Evolutionary conservation across 2,329 filamentous ascomycete genomes (phyloP).

Genomic region (Pseudogymnoascus sp.): DNA sequence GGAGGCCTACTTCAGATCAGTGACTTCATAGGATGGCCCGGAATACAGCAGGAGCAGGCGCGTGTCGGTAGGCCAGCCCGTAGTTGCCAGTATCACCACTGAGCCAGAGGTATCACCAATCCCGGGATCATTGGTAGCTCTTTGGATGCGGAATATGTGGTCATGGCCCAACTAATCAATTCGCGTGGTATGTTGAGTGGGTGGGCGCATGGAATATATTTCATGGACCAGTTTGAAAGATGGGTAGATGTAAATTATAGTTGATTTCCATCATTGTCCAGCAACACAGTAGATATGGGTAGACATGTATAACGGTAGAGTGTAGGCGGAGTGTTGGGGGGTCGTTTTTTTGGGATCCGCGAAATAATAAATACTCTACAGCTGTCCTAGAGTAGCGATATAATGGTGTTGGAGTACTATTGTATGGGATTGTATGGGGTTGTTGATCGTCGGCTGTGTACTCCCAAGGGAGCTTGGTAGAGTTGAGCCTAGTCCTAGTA

Average conservation of each 20-base stretch:
- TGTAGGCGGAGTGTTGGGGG: background rate
- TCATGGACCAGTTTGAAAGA: background rate
- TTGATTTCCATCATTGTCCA: constrained; percentile 2
- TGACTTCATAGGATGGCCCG: background rate
- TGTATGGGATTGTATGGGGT: constrained; percentile 2
- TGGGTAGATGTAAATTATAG: background rate
- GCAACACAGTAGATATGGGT: background rate
- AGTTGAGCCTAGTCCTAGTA: constrained; percentile 4
- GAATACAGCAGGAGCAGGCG: background rate
- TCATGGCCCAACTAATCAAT: constrained; percentile 1
- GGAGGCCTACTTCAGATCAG: background rate
- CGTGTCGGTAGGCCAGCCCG: background rate
- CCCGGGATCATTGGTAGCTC: background rate
- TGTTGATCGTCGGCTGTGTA: background rate
- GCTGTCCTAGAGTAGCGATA: background rate
- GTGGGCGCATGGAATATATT: background rate
- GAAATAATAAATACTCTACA: background rate
- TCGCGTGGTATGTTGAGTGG: background rate
- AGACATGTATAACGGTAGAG: background rate
- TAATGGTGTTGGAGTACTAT: background rate
- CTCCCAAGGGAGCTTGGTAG: constrained; percentile 2
- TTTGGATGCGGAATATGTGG: background rate
- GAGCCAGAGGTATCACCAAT: background rate
- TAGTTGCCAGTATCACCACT: background rate
- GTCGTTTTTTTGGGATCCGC: background rate